These are phyloP conservation scores for Colletotrichum sp. DNA, from an alignment of 2,329 filamentous ascomycete species.

Conservation along the genomic window DNA sequence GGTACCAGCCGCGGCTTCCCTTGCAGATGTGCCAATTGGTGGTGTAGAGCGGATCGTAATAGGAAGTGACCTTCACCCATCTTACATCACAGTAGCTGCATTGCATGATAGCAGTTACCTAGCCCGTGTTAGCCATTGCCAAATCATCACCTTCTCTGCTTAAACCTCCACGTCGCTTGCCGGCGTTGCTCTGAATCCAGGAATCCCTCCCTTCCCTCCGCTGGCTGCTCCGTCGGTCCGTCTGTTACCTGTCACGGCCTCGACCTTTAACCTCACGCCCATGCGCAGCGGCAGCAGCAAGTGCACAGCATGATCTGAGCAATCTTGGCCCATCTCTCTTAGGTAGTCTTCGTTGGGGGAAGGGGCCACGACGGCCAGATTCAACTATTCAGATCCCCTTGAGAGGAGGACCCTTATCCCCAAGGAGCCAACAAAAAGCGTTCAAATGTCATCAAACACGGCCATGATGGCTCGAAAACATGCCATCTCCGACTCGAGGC, in stretches of 20 bases:
- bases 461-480: not conserved
- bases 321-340: not conserved
- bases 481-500: not conserved
- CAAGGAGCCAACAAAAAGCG: slow-evolving; percentile 6
- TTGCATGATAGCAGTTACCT: not conserved
- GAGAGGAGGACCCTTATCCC: not conserved
- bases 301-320: not conserved
- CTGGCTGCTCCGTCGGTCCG: not conserved
- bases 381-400: not conserved
- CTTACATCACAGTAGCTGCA: not conserved
- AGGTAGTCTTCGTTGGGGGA: slow-evolving; percentile 1
- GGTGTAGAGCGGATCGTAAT: not conserved
- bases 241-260: not conserved
- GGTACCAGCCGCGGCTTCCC: not conserved
- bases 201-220: not conserved
- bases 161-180: not conserved
- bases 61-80: slow-evolving; percentile 2
- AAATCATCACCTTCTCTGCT: not conserved
- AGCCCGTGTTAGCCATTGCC: not conserved
- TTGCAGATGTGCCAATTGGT: not conserved
- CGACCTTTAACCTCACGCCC: slow-evolving; percentile 15
- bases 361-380: not conserved
- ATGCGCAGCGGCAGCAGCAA: not conserved
- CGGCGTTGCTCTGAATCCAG: not conserved
- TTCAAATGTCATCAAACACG: not conserved